Percentiles rank a stretch among this genome's conserved stretches.
Conservation (phyloP, 2,329 filamentous ascomycete genomes). For the Clonostachys sp. region DNA sequence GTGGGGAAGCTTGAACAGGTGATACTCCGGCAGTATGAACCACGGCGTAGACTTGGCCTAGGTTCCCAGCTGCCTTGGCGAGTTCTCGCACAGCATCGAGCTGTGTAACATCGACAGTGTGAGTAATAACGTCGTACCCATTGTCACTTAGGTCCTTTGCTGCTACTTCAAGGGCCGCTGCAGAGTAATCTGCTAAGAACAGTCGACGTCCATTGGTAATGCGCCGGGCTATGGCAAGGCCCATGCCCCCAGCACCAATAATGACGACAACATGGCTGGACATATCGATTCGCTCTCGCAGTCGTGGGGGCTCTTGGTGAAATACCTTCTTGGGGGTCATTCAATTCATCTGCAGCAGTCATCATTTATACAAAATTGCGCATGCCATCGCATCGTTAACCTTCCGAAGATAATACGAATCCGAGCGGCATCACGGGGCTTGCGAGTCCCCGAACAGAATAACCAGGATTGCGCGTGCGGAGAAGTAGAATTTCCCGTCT, state of each 20-base stretch:
- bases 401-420: no score
- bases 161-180: not conserved
- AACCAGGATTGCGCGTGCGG: no score
- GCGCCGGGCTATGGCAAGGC: not conserved
- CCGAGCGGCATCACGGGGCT: no score
- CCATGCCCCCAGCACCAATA: not conserved
- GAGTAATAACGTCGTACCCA: not conserved
- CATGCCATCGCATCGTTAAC: no score
- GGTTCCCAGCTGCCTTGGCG: not conserved
- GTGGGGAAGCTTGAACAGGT: not conserved
- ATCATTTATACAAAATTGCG: no score
- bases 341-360: no score
- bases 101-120: not conserved
- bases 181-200: not conserved
- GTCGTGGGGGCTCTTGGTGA: no score
- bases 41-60: not conserved
- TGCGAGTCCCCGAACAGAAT: no score
- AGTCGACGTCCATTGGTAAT: not conserved
- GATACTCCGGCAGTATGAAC: conserved; percentile 1
- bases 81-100: not conserved
- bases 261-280: not conserved
- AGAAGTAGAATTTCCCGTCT: no score
- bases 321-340: no score
- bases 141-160: not conserved
- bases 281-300: no score